Evolutionary conservation across 441 rosid genomes (phyloP).

Genomic region (Corymbia calophylla): DNA sequence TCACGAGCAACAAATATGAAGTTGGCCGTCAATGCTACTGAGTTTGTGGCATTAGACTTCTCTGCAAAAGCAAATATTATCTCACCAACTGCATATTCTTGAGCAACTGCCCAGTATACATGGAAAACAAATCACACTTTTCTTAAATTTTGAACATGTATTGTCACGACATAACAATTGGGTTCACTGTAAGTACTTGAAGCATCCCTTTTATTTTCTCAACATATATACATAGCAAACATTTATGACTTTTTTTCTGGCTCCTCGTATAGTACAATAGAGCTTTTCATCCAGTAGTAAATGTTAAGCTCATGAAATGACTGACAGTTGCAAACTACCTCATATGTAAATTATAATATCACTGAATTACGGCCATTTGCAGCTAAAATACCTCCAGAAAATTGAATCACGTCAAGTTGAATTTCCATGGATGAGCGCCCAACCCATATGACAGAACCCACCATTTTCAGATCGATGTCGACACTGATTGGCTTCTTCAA

Average conservation of each 20-base stretch:
- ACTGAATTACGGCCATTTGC: not conserved
- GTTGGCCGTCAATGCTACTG: constrained; percentile 63
- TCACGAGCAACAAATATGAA: constrained; percentile 87
- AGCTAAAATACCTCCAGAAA: constrained; percentile 32
- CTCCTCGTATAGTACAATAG: not conserved
- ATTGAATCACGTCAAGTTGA: constrained; percentile 70
- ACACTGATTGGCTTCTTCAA: constrained; percentile 68
- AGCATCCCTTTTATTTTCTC: not conserved
- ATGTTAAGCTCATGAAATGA: not conserved
- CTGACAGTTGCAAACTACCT: not conserved
- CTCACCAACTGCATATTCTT: not conserved
- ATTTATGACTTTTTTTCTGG: not conserved
- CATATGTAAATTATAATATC: not conserved
- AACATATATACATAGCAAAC: not conserved
- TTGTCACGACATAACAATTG: not conserved
- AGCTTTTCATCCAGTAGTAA: not conserved
- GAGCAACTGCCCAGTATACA: not conserved
- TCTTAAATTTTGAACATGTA: not conserved
- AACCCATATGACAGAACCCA: constrained; percentile 78
- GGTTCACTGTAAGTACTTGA: not conserved
- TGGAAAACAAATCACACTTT: not conserved
- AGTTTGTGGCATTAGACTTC: constrained; percentile 31
- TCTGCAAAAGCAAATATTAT: constrained; percentile 27
- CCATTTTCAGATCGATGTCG: constrained; percentile 56
- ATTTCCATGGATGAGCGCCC: constrained; percentile 84